phyloP scores from a whole-genome alignment of 2,329 filamentous ascomycete species.

The Cryphonectria naterciae region DNA sequence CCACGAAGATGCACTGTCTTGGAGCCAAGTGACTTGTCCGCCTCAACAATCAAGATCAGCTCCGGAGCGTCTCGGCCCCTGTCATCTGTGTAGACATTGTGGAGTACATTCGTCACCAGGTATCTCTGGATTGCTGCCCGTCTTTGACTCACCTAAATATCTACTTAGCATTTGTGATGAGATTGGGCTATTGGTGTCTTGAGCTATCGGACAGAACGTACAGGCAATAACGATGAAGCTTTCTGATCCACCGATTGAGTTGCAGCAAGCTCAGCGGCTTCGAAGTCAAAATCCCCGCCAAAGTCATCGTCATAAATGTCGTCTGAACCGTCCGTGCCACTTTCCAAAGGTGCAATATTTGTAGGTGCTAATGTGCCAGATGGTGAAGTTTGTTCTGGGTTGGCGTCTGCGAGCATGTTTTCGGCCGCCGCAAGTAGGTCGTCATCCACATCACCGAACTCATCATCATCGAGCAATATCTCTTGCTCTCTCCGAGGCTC shows the following conservation, averaged over 20 bases:
- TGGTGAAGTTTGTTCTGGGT: constrained; percentile 35
- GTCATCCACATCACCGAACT: constrained; percentile 70
- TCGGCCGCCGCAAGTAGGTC: constrained; percentile 58
- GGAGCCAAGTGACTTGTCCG: constrained; percentile 69
- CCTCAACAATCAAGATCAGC: constrained; percentile 83
- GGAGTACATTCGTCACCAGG: constrained; percentile 73
- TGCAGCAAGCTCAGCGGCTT: constrained; percentile 73
- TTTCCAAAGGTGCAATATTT: constrained; percentile 42
- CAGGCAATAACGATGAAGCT: constrained; percentile 45
- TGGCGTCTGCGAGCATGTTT: constrained; percentile 43
- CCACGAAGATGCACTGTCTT: constrained; percentile 78
- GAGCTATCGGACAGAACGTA: constrained; percentile 52
- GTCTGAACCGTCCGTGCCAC: constrained; percentile 40
- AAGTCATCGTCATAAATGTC: constrained; percentile 72
- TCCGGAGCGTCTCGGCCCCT: constrained; percentile 65
- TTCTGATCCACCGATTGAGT: constrained; percentile 62
- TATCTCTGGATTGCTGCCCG: constrained; percentile 84
- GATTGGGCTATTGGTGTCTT: constrained; percentile 23
- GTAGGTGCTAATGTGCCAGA: constrained; percentile 18
- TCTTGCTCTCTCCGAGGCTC: background rate
- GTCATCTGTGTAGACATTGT: constrained; percentile 68
- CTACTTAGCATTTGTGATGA: constrained; percentile 59
- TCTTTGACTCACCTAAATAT: constrained; percentile 66
- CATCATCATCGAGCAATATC: constrained; percentile 51
- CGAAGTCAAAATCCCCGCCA: constrained; percentile 74